Conservation (phyloP, 1,284 basidiomycete species). For the Irpex sp. region DNA sequence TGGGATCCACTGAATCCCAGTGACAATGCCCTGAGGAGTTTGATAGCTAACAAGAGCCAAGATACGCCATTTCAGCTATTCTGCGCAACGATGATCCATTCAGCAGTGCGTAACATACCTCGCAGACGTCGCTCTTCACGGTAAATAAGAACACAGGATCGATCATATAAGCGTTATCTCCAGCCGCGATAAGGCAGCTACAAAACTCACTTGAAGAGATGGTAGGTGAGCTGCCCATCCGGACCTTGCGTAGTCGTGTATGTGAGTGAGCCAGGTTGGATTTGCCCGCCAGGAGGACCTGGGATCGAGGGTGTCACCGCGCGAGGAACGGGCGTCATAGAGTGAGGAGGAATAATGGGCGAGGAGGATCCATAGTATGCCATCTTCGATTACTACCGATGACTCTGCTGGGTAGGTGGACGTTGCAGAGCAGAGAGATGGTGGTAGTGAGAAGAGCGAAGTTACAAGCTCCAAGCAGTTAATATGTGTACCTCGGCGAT, state of each 20-base stretch:
- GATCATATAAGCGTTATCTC: not conserved
- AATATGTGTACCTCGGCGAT: not conserved
- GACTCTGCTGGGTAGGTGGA: too few relatives aligned
- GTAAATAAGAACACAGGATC: not conserved
- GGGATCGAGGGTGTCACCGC: constrained; percentile 15
- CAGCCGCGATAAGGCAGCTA: not conserved
- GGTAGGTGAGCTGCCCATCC: constrained; percentile 61
- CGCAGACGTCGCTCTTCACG: constrained; percentile 58
- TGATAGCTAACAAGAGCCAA: constrained; percentile 49
- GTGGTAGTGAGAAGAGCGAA: too few relatives aligned
- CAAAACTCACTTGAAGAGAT: constrained; percentile 61
- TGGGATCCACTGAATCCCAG: constrained; percentile 74
- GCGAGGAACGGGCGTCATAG: constrained; percentile 5
- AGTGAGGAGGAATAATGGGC: constrained; percentile 15
- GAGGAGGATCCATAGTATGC: constrained; percentile 19
- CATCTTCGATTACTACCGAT: not conserved
- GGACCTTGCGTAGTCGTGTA: constrained; percentile 59
- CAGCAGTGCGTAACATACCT: constrained; percentile 39
- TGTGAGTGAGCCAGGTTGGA: constrained; percentile 58
- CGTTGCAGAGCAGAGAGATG: not conserved
- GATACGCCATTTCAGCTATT: not conserved
- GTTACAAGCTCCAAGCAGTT: not conserved
- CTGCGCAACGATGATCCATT: too few relatives aligned
- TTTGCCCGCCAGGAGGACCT: constrained; percentile 24
- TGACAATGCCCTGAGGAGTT: constrained; percentile 60